A percentile compares a stretch with the other conserved stretches of the same genome.
phyloP scores from a whole-genome alignment of 352 stramenopile species.

The Pythium rhizo-oryzae region DNA sequence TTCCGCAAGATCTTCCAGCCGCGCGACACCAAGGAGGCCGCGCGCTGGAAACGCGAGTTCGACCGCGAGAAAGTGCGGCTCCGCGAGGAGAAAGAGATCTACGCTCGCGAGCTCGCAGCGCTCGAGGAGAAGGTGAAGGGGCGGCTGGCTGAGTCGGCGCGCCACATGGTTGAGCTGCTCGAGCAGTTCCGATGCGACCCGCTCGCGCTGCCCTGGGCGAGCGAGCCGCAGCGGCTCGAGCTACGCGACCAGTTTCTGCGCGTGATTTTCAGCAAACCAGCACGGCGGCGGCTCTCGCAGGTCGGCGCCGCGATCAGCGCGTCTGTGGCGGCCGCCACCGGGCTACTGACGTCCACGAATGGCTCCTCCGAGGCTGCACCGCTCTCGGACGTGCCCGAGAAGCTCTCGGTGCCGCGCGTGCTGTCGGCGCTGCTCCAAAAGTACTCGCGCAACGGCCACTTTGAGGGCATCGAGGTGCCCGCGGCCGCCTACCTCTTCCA shows the following conservation, averaged over 20 bases:
- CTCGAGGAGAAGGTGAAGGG: constrained; percentile 80
- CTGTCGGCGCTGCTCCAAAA: constrained; percentile 72
- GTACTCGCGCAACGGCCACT: constrained; percentile 80
- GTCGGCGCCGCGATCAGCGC: constrained; percentile 13
- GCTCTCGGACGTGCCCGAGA: constrained; percentile 32
- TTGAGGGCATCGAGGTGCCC: constrained; percentile 41
- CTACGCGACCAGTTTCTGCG: constrained; percentile 57
- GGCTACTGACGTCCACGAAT: neutral
- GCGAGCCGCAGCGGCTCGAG: constrained; percentile 45
- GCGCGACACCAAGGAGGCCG: constrained; percentile 44
- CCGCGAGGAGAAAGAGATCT: constrained; percentile 73
- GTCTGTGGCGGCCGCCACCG: neutral
- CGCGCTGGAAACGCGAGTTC: constrained; percentile 69
- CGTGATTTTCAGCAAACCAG: constrained; percentile 63
- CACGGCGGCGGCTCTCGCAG: constrained; percentile 36
- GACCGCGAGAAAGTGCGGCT: constrained; percentile 58
- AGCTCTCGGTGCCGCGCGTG: constrained; percentile 50
- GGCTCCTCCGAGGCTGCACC: no score
- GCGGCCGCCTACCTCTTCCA: constrained; percentile 41
- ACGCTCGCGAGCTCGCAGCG: constrained; percentile 57
- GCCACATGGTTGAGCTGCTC: constrained; percentile 71
- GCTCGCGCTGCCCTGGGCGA: constrained; percentile 58
- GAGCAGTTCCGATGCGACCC: constrained; percentile 58
- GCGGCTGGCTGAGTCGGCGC: constrained; percentile 69
- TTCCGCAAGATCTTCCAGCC: constrained; percentile 74